Evolutionary conservation across 305 asterid species (phyloP), one percentile per base, ranked within the genome.

Genomic region (Vinca major): DNA sequence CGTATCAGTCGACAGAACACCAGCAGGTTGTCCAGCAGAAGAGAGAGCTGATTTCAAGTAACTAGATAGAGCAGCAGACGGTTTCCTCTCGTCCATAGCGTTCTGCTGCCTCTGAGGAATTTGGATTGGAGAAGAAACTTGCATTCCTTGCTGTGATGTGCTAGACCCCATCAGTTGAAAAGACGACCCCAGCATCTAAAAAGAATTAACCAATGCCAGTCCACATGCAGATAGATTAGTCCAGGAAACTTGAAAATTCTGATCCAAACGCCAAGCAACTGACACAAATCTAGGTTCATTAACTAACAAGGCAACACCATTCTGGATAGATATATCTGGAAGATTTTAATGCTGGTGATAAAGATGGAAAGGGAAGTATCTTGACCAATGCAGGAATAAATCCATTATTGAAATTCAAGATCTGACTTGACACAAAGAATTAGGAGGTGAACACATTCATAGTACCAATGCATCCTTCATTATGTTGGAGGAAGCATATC

Each of bases 21-120:
- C 52, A 65, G 80, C 73, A 71, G 80, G 77, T 78, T 81, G 96
- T 47, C 79, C 85, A 48, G 83, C 77, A 66, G 95, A 67, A 67
- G 91, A 69, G 58, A 80, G 81, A 57, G 79, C 66, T 44, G 95
- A 88, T 81, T 89, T 95, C 79, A 79, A 64, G 77, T 82, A 85
- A 77, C 76, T 86, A 62, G 92, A 74, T 14, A 75, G 78, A 55
- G 78, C 39, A 19, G 68, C 73, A 71, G 93, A 53, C 19, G 84
- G 62, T 81, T 83, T 91, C 83, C 91, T 83, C 77, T 91, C 99
- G 67, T 91, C 98, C 55, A 81, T 75, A 45, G 88, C 70, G 75
- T 74, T 86, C 41, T 79, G 78, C 50, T 73, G 80, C 75, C 98
- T 88, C 71, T 76, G 92, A 16, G 87, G 80, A 64, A 75, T 85